These are phyloP conservation scores for Achlya hypogyna DNA, from an alignment of 352 stramenopile genomes.

Conservation along the genomic window DNA sequence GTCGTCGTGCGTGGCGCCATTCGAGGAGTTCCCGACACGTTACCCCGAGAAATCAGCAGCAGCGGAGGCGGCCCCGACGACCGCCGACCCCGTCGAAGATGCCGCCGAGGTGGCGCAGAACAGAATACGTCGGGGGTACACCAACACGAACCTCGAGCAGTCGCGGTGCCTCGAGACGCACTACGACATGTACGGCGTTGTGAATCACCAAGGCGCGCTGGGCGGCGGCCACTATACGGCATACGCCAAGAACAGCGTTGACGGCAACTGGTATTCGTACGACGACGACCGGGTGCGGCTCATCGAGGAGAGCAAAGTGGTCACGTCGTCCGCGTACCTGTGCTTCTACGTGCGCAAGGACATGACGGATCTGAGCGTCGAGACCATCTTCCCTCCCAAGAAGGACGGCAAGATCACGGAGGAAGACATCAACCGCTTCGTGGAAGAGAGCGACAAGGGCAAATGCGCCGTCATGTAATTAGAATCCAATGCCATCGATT, in stretches of 20 bases:
- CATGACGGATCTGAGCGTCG: conserved; percentile 71
- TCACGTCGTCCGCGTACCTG: conserved; percentile 82
- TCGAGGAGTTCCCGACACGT: conserved; percentile 66
- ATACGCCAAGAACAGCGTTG: conserved; percentile 82
- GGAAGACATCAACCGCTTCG: conserved; percentile 83
- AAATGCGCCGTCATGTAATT: conserved; percentile 78
- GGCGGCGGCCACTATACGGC: conserved; percentile 82
- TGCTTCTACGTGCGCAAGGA: conserved; percentile 89
- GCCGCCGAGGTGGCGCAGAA: conserved; percentile 1
- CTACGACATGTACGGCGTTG: conserved; percentile 82
- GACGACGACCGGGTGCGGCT: conserved; percentile 82
- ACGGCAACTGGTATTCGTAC: conserved; percentile 87
- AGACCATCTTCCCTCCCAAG: conserved; percentile 80
- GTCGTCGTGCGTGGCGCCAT: conserved; percentile 75
- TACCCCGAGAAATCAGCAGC: conserved; percentile 37
- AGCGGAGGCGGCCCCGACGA: background rate
- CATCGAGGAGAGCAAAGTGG: conserved; percentile 78
- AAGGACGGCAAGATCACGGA: conserved; percentile 77
- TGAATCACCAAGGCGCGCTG: conserved; percentile 83
- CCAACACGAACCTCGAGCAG: conserved; percentile 83
- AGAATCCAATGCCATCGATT: background rate
- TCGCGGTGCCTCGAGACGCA: conserved; percentile 79
- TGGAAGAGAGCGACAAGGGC: conserved; percentile 72
- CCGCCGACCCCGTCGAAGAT: background rate
- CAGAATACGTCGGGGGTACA: conserved; percentile 51